Conservation (phyloP, 306 rosid genomes). For the Vigna unguiculata region DNA sequence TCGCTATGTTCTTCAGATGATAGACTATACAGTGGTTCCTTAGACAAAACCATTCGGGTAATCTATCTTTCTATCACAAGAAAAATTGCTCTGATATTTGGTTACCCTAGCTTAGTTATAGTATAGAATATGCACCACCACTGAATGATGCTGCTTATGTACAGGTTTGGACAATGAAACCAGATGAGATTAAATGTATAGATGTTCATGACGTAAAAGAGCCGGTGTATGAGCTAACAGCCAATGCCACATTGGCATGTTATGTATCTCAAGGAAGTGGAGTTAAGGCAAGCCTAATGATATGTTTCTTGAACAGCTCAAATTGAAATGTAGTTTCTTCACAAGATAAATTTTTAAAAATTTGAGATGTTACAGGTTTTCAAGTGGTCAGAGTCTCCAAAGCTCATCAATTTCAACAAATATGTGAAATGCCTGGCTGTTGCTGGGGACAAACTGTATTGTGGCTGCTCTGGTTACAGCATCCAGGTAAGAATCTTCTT, state of each 20-base stretch:
- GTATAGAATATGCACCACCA: slow-evolving; percentile 15
- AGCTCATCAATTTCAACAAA: slow-evolving; percentile 80
- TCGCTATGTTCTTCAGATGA: slow-evolving; percentile 70
- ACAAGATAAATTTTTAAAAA: slow-evolving; percentile 19
- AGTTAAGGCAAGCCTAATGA: slow-evolving; percentile 65
- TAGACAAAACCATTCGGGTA: slow-evolving; percentile 93
- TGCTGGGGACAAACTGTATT: slow-evolving; percentile 71
- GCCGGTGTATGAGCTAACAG: slow-evolving; percentile 71
- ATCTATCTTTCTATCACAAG: slow-evolving; percentile 30
- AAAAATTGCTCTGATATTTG: slow-evolving; percentile 27
- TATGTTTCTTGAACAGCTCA: slow-evolving; percentile 13
- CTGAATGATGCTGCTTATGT: slow-evolving; percentile 27
- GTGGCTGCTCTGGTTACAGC: slow-evolving; percentile 87
- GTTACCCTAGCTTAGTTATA: slow-evolving; percentile 21
- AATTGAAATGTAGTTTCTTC: slow-evolving; percentile 37
- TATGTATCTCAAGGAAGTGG: slow-evolving; percentile 85
- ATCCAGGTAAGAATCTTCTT: slow-evolving; percentile 65
- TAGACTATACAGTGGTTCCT: slow-evolving; percentile 81
- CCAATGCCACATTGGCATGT: slow-evolving; percentile 71
- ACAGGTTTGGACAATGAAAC: slow-evolving; percentile 77
- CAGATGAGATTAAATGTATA: slow-evolving; percentile 72
- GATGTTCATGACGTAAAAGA: slow-evolving; percentile 84
- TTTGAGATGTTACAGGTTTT: slow-evolving; percentile 60
- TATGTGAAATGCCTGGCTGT: slow-evolving; percentile 78
- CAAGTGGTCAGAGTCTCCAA: slow-evolving; percentile 70